Evolutionary conservation across 176 grass and related monocot species (phyloP), one percentile per base, ranked within the genome.

Genomic region (Hsuehochloa calcarea): DNA sequence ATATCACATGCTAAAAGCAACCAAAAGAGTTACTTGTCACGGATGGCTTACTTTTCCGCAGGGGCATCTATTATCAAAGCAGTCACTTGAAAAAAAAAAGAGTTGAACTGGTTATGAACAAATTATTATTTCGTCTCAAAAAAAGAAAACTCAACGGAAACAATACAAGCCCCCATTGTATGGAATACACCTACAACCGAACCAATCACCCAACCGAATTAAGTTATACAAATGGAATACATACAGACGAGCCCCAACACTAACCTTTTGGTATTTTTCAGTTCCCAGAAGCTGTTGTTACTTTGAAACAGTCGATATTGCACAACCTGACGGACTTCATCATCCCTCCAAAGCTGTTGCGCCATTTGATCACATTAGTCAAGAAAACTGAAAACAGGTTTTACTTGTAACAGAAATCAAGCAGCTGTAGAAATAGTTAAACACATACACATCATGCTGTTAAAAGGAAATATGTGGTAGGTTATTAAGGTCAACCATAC

Each of bases 271-370:
- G 29, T 77, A 43, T 80, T 40, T 40, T 80, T 88, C 90, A 93
- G 78, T 80, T 84, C 68, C 91, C 91, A 60, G 96, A 85, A 74
- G 90, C 72, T 20, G 96, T 70, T 54, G 96, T 88, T 64, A 96
- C 91, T 72, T 92, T 99, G 67, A 99, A 99, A 96, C 96, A 99
- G 86, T 99, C 96, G 6, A 99, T 96, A 51, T 94, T 97, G 74
- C 95, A 91, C 61, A 94, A 70, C 51, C 76, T 85, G 13, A 99
- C 93, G 4, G 93, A 93, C 68, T 92, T 99, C 90, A 99, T 94
- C 93, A 99, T 92, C 81, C 93, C 96, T 88, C 96, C 96, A 70
- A 99, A 92, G 39, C 96, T 99, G 88, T 67, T 72, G 75, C 38
- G 45, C 78, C 65, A 70, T 38, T 65, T 51, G 3, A 89, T 66